Percentiles rank a stretch among this genome's conserved stretches.
Evolutionary conservation across 139 green algal species (phyloP).

Genomic region (Choricystis sp.): DNA sequence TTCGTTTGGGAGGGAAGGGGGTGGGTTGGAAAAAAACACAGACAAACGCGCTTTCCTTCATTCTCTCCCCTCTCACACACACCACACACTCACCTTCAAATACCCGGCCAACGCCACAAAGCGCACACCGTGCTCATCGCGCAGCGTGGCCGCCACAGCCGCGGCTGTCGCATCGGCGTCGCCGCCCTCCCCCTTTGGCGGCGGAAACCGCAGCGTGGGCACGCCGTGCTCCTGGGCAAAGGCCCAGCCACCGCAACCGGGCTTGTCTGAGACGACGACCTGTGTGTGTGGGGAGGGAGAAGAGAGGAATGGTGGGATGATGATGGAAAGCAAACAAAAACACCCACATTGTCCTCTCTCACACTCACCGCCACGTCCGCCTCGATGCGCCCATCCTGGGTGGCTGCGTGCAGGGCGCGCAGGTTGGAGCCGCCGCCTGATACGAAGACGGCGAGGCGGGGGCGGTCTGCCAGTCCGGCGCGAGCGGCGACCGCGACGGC

Average conservation of each 20-base stretch:
- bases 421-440: slow-evolving; percentile 86
- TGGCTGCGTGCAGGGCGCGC: slow-evolving; percentile 58
- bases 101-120: slow-evolving; percentile 87
- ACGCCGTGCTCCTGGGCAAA: slow-evolving; percentile 64
- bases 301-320: neutral
- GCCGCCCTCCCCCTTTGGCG: neutral
- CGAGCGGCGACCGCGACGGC: neutral
- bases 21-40: neutral
- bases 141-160: neutral
- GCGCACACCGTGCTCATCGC: slow-evolving; percentile 25
- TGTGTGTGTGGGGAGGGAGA: neutral
- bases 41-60: neutral
- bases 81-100: slow-evolving; percentile 44
- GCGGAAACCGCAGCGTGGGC: slow-evolving; percentile 18
- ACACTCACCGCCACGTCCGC: slow-evolving; percentile 47
- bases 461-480: neutral
- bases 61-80: neutral
- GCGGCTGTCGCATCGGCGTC: neutral
- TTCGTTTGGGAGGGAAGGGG: neutral
- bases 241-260: slow-evolving; percentile 52
- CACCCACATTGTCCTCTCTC: too few species aligned
- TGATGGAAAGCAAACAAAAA: too few species aligned
- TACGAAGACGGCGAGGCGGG: slow-evolving; percentile 66
- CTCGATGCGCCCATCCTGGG: slow-evolving; percentile 44
- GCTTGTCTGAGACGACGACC: slow-evolving; percentile 26